A percentile compares a stretch with the other conserved stretches of the same genome.
Conservation (phyloP, 2,329 filamentous ascomycete species). For the Trichophyton rubrum region DNA sequence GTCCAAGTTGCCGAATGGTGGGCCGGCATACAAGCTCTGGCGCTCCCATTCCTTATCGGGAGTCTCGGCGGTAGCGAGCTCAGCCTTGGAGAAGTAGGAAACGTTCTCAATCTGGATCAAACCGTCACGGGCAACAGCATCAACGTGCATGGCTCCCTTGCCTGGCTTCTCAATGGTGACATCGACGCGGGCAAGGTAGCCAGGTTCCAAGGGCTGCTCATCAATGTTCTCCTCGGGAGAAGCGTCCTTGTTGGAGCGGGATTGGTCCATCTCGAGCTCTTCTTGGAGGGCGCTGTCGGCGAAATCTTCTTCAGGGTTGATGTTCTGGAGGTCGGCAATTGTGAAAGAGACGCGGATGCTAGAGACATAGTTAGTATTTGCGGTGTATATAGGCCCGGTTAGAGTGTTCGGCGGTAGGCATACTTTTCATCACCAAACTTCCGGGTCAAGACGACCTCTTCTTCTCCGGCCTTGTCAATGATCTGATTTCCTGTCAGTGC, state of each 20-base stretch:
- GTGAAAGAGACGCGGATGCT: slow-evolving; percentile 74
- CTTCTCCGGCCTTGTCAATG: slow-evolving; percentile 67
- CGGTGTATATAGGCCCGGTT: background rate
- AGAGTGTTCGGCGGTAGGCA: slow-evolving; percentile 22
- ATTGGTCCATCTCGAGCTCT: slow-evolving; percentile 41
- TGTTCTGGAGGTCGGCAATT: slow-evolving; percentile 65
- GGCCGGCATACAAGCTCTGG: slow-evolving; percentile 73
- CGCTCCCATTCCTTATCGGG: slow-evolving; percentile 67
- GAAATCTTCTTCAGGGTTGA: slow-evolving; percentile 47
- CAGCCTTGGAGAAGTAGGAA: slow-evolving; percentile 69
- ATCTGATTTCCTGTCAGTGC: slow-evolving; percentile 28
- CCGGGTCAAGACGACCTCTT: slow-evolving; percentile 76
- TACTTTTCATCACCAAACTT: slow-evolving; percentile 81
- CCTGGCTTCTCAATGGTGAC: slow-evolving; percentile 79
- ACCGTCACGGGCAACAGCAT: slow-evolving; percentile 75
- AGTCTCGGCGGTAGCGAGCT: slow-evolving; percentile 61
- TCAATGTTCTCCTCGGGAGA: slow-evolving; percentile 46
- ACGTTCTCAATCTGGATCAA: slow-evolving; percentile 80
- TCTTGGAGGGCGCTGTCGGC: slow-evolving; percentile 46
- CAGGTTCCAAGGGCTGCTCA: slow-evolving; percentile 38
- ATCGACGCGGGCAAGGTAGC: slow-evolving; percentile 70
- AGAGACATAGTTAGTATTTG: background rate
- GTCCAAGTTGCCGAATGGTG: slow-evolving; percentile 85
- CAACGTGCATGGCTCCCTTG: slow-evolving; percentile 75
- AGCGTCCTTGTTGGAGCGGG: slow-evolving; percentile 43